Evolutionary conservation across 805 yeast species (phyloP), one percentile per base, ranked within the genome.

Genomic region (Kuraishia piskuri): DNA sequence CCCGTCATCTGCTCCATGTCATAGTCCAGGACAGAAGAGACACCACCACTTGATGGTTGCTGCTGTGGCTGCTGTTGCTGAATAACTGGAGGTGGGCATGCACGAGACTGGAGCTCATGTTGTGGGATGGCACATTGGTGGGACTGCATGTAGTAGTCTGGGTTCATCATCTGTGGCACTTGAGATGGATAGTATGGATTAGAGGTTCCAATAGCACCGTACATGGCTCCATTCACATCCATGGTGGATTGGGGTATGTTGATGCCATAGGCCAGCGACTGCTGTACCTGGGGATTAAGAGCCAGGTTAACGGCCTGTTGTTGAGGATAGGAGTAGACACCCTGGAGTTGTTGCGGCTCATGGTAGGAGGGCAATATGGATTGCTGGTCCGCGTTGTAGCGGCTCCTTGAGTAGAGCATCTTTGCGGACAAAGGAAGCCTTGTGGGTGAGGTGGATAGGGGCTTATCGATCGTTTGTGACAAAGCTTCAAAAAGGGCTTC

Each of bases 1-100:
- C 84, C 83, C 8, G 95, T 77, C 96, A 91, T 91, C 55, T 76
- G 71, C 46, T 77, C 77, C 53, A 90, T 69, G 58, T 89, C 90
- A 67, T 92, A 91, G 65, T 90, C 97, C 63, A 88, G 74, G 36
- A 81, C 84, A 17, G 84, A 76, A 44, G 84, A 75, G 49, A 89
- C 92, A 56, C 96, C 96, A 47, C 96, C 96, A 47, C 74, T 66
- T 3, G 71, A 24, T 51, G 51, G 31, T 48, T 51, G 49, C 40
- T 59, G 56, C 50, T 56, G 56, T 52, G 31, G 24, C 51, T 64
- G 61, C 74, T 75, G 71, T 64, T 57, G 68, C 75, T 71, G 71
- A 71, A 62, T 61, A 60, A 71, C 44, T 22, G 56, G n/a, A n/a
- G n/a, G 54, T 22, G 48, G 48, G 14, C 40, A 31, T 14, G 17